Percentiles rank a stretch among this genome's conserved stretches.
phyloP scores from a whole-genome alignment of 257 asterid species.

The Penstemon davidsonii region DNA sequence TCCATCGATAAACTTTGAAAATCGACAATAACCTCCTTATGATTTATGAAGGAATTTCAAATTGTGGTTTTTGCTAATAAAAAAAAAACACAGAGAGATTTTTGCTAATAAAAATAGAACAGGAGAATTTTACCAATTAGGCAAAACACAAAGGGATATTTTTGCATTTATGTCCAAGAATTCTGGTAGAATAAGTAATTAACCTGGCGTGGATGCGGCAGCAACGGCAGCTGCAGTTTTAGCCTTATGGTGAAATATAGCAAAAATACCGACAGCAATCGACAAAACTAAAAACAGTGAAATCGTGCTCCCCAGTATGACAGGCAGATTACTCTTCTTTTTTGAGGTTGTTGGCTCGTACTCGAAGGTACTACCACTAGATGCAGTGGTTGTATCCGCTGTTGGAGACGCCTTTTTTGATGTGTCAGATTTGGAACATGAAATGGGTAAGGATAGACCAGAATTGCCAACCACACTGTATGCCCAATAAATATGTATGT shows the following conservation, averaged over 20 bases:
- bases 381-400: background rate
- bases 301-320: constrained; percentile 28
- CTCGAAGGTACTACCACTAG: background rate
- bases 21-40: no score
- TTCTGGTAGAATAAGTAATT: background rate
- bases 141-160: background rate
- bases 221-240: constrained; percentile 42
- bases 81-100: background rate
- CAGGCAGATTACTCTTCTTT: constrained; percentile 29
- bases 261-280: constrained; percentile 34
- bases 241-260: constrained; percentile 32
- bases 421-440: background rate
- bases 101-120: no score
- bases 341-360: background rate
- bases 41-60: no score
- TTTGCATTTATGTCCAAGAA: background rate
- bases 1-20: no score
- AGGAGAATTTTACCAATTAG: no score
- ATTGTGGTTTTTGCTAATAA: background rate
- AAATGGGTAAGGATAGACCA: background rate
- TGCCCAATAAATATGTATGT: background rate
- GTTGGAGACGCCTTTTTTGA: constrained; percentile 10
- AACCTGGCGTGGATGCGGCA: constrained; percentile 29
- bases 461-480: constrained; percentile 8
- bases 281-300: constrained; percentile 22